Conservation (phyloP, 163 green algal genomes). For the Prototheca cutis region DNA sequence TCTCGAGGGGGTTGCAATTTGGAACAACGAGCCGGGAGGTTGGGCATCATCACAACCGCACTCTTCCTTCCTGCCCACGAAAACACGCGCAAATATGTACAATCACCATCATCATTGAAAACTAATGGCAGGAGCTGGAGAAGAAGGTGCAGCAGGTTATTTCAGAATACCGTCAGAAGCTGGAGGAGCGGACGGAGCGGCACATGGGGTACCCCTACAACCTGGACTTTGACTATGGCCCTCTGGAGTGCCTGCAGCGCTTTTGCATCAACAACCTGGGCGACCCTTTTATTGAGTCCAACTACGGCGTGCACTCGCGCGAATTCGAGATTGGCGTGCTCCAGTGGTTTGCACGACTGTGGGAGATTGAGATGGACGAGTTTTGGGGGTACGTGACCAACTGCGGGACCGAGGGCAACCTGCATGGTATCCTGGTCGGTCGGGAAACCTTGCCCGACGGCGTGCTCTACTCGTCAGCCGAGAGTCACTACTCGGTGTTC, state of each 20-base stretch:
- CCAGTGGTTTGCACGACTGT: conserved; percentile 93
- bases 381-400: conserved; percentile 99
- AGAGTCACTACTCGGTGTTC: conserved; percentile 94
- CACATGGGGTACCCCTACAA: conserved; percentile 98
- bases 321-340: conserved; percentile 95
- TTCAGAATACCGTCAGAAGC: conserved; percentile 66
- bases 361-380: conserved; percentile 84
- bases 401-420: conserved; percentile 94
- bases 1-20: too few relatives aligned
- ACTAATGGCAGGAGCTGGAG: conserved; percentile 65
- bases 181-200: conserved; percentile 67
- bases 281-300: conserved; percentile 95
- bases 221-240: conserved; percentile 91
- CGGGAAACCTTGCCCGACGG: conserved; percentile 86
- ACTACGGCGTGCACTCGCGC: conserved; percentile 94
- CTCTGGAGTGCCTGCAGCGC: conserved; percentile 69
- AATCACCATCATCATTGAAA: too few relatives aligned
- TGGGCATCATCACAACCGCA: too few relatives aligned
- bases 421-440: conserved; percentile 90
- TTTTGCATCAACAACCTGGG: conserved; percentile 98
- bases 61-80: too few relatives aligned
- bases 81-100: too few relatives aligned
- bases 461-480: conserved; percentile 78
- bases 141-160: conserved; percentile 62
- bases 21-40: too few relatives aligned